Base-by-base conservation (phyloP, 1,139 yeast species). In the Candida smagusa region DNA sequence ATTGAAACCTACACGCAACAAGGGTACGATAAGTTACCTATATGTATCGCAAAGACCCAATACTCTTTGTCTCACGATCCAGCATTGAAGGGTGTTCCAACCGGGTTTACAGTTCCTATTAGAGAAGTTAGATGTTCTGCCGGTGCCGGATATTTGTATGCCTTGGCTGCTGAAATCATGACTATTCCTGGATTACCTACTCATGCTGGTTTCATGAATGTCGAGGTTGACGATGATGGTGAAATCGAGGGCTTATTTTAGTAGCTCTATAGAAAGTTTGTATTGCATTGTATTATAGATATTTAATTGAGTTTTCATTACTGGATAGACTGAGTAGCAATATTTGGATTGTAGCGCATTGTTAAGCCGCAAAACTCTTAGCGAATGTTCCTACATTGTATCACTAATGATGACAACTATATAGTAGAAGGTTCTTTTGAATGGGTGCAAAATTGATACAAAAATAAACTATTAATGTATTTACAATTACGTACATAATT, bases 181-280 rank as follows among this genome's bases (percentile, higher is more conserved):
- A 84, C 94, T 24, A 84, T 84, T 53, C 94, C 94, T 30, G 92
- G 94, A 40, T 72, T 84, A 54, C 84, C 92, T 42, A 84, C 92
- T 9, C 84, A 82, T 59, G 84, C 87, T 42, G 92, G 92, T 28
- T 84, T 80, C 64, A 84, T 84, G 90, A 82, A 84, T 51, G 90
- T 84, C 38, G 92, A 84, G 61, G 85, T 84, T 30, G 76, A 80
- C 56, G 87, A 82, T 29, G 79, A 84, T 33, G 92, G 90, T 36
- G 84, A 84, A 50, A 84, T 84, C 44, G 90, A 84, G 54, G 94
- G 94, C 12, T 69, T 84, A 50, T 84, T 84, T 23, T 23, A 23
- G 26, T 23, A 4, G 26, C 11, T 23, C 26, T 23, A 23, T 3
- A 23, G 11, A 23, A 9, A 4, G 26, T 23, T 23, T 23, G 26